Percentiles rank a stretch among this genome's conserved stretches.
Conservation (phyloP, 495 filamentous ascomycete genomes). For the Acidiella bohemica region DNA sequence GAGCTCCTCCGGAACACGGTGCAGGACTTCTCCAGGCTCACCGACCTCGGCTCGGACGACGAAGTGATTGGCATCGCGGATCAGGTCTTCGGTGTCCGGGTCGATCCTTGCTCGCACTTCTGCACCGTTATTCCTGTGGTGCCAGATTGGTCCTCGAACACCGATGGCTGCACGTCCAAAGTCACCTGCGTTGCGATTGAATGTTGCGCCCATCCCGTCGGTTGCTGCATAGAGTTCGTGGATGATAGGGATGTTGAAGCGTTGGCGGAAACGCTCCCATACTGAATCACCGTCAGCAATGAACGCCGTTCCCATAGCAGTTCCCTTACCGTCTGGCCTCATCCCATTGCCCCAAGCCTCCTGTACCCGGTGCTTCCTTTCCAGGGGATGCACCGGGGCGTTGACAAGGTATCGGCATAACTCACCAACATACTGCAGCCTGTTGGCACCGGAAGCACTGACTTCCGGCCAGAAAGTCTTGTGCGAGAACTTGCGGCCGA, state of each 20-base stretch:
- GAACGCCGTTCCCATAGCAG: neutral
- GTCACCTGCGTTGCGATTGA: conserved; percentile 60
- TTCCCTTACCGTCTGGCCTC: conserved; percentile 27
- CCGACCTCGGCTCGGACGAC: conserved; percentile 46
- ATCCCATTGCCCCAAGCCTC: conserved; percentile 87
- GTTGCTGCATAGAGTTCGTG: conserved; percentile 87
- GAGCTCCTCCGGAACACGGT: conserved; percentile 51
- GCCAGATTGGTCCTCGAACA: conserved; percentile 20
- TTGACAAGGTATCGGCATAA: conserved; percentile 82
- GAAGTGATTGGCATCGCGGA: conserved; percentile 46
- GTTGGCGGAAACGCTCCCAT: conserved; percentile 78
- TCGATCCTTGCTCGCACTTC: conserved; percentile 26
- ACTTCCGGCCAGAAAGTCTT: conserved; percentile 75
- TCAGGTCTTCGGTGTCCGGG: conserved; percentile 26
- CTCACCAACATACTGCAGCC: conserved; percentile 93
- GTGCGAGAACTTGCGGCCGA: conserved; percentile 73
- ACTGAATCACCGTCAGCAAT: conserved; percentile 48
- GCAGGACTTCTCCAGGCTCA: conserved; percentile 72
- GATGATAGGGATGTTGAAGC: conserved; percentile 69
- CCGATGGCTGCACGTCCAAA: conserved; percentile 72
- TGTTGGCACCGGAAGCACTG: conserved; percentile 56
- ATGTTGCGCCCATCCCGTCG: conserved; percentile 70
- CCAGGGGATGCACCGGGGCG: conserved; percentile 54
- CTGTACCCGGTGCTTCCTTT: conserved; percentile 62
- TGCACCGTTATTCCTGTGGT: conserved; percentile 13